A percentile compares a stretch with the other conserved stretches of the same genome.
phyloP scores from a whole-genome alignment of 306 rosid genomes.

The Begonia loranthoides region DNA sequence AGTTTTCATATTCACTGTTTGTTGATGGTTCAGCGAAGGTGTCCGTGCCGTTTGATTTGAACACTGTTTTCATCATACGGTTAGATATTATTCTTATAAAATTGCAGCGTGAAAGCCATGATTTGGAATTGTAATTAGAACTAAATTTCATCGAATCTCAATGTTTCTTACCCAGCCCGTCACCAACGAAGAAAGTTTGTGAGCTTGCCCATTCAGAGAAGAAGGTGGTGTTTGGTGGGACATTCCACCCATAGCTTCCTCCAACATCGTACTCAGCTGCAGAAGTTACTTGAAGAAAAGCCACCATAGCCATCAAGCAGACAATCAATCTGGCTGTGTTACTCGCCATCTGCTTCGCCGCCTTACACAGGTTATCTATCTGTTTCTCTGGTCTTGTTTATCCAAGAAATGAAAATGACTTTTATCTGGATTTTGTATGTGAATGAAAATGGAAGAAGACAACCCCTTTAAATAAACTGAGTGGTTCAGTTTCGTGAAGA shows the following conservation, averaged over 20 bases:
- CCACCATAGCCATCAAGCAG: too few relatives aligned
- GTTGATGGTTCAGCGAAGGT: too few relatives aligned
- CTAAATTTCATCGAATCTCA: neutral
- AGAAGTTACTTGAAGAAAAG: too few relatives aligned
- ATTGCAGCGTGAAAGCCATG: neutral
- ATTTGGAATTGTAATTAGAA: neutral
- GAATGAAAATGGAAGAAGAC: too few relatives aligned
- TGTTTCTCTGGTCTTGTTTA: too few relatives aligned
- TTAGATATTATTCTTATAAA: neutral
- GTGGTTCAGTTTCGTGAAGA: too few relatives aligned
- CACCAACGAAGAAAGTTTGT: slow-evolving; percentile 26
- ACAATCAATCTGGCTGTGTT: too few relatives aligned
- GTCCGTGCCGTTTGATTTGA: neutral
- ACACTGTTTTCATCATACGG: neutral
- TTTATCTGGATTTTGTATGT: too few relatives aligned
- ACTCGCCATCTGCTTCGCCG: too few relatives aligned
- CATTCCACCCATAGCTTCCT: slow-evolving; percentile 39
- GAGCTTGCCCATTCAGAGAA: slow-evolving; percentile 47
- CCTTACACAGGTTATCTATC: too few relatives aligned
- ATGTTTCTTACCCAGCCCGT: slow-evolving; percentile 16
- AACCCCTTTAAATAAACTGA: too few relatives aligned
- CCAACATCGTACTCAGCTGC: slow-evolving; percentile 46
- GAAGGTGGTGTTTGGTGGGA: slow-evolving; percentile 18
- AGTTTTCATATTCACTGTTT: neutral
- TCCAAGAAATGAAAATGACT: too few relatives aligned